Evolutionary conservation across 2,329 filamentous ascomycete genomes (phyloP).

Genomic region (Bipolaris sorokiniana): DNA sequence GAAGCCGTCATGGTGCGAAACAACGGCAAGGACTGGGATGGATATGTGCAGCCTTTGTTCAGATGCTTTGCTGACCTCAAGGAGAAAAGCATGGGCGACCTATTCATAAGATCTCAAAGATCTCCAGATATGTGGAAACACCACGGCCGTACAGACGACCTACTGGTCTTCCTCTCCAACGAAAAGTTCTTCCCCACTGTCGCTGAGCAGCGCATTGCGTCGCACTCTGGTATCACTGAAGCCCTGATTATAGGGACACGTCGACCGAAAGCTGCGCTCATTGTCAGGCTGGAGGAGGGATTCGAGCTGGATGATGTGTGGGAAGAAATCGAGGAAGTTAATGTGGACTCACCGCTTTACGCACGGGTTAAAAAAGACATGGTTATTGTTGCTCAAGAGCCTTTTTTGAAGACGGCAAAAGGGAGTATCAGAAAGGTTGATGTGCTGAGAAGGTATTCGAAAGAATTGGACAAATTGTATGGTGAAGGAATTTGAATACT

Average conservation of each 20-base stretch:
- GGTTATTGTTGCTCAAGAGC: slow-evolving; percentile 53
- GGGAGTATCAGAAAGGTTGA: slow-evolving; percentile 53
- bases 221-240: slow-evolving; percentile 35
- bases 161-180: slow-evolving; percentile 24
- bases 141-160: slow-evolving; percentile 30
- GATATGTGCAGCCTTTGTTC: slow-evolving; percentile 27
- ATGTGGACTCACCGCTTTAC: slow-evolving; percentile 50
- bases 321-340: slow-evolving; percentile 54
- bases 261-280: slow-evolving; percentile 35
- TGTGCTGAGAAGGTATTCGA: slow-evolving; percentile 50
- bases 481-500: neutral
- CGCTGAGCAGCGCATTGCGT: slow-evolving; percentile 30
- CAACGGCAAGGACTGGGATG: slow-evolving; percentile 6
- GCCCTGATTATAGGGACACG: slow-evolving; percentile 42
- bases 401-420: slow-evolving; percentile 56
- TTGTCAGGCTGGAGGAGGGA: slow-evolving; percentile 29
- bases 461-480: slow-evolving; percentile 18
- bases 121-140: slow-evolving; percentile 21
- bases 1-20: slow-evolving; percentile 25
- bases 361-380: slow-evolving; percentile 53
- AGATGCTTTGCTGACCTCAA: slow-evolving; percentile 18
- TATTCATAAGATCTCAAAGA: slow-evolving; percentile 22
- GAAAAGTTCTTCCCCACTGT: slow-evolving; percentile 32
- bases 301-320: slow-evolving; percentile 54
- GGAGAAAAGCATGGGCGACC: slow-evolving; percentile 26